Evolutionary conservation across 768 basidiomycete genomes (phyloP).

Genomic region (Sistotremastrum niveocremeum): DNA sequence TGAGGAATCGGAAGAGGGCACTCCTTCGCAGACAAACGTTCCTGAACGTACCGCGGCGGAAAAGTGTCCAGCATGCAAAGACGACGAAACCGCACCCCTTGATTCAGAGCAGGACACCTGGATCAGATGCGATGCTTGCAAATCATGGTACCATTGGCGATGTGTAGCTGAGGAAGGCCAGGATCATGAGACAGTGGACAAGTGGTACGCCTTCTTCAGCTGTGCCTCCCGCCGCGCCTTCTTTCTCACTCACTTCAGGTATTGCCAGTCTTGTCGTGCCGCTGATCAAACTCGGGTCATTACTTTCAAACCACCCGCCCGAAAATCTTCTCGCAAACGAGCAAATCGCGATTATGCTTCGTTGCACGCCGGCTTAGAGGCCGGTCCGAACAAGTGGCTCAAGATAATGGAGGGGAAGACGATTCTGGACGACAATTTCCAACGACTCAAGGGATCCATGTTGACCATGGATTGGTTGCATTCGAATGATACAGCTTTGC

Average conservation of each 20-base stretch:
- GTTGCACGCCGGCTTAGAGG: constrained; percentile 48
- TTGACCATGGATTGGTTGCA: constrained; percentile 68
- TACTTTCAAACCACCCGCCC: constrained; percentile 62
- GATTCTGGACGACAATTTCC: constrained; percentile 51
- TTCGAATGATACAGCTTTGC: constrained; percentile 57
- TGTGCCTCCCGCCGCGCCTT: constrained; percentile 6
- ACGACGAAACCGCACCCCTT: constrained; percentile 20
- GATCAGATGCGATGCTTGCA: constrained; percentile 74
- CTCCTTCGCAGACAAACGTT: too few relatives aligned
- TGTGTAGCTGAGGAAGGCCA: constrained; percentile 51
- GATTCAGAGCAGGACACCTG: constrained; percentile 50
- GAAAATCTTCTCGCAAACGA: constrained; percentile 71
- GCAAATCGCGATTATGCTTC: constrained; percentile 69
- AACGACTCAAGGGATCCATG: constrained; percentile 49
- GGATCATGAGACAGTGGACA: constrained; percentile 57
- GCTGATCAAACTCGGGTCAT: constrained; percentile 49
- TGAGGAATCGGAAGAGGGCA: not conserved
- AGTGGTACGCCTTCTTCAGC: constrained; percentile 41
- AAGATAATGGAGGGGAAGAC: constrained; percentile 55
- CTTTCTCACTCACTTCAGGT: constrained; percentile 31
- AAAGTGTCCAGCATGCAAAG: constrained; percentile 40
- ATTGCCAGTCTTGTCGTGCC: constrained; percentile 48
- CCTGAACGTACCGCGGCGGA: constrained; percentile 5
- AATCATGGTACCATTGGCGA: constrained; percentile 74
- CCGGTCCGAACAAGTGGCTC: constrained; percentile 55